Evolutionary conservation across 2,329 filamentous ascomycete genomes (phyloP), one percentile per base, ranked within the genome.

Genomic region (Talaromyces sp.): DNA sequence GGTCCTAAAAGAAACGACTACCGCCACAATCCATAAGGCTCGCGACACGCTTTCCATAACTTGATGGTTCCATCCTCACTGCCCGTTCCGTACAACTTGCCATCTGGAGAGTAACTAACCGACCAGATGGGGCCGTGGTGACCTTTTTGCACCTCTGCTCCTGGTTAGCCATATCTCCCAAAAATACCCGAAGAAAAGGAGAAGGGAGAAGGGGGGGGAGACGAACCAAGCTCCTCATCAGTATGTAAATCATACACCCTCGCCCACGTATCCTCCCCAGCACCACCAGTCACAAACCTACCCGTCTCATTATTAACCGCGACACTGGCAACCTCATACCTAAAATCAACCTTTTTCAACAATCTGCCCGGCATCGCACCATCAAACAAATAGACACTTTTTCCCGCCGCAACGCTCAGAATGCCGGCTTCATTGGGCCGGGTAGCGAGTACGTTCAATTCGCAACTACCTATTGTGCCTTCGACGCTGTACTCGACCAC

Each of bases 51-150:
- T 76, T 90, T 90, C 88, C 88, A 90, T 70, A 99, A 83, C 81
- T 99, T 99, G 77, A 99, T 96, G 0, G 95, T 99, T 47, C 95
- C 95, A 73, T 99, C 95, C 76, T 99, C 95, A 58, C 93, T 97
- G 34, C 92, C 95, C 1, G 95, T 99, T 1, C 93, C 95, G 75
- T 98, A 99, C 7, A 99, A 82, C 76, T 96, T 97, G 56, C 93
- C 93, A 74, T 99, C 95, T 0, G 95, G 95, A 0, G 93, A 95
- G 78, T 97, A 99, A 65, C 90, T 90, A 67, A 96, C 89, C 5
- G 93, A 97, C 95, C 95, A 99, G 68, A 99, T 95, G 1, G 94
- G 94, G 1, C 95, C 95, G 74, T 99, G 95, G 72, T 99, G 95
- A 27, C 95, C 95, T 79, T 97, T 97, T 81, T 96, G 92, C 13